A percentile compares a stretch with the other conserved stretches of the same genome.
phyloP scores from a whole-genome alignment of 2,329 filamentous ascomycete genomes.

The Coniosporium tulheliwenetii region DNA sequence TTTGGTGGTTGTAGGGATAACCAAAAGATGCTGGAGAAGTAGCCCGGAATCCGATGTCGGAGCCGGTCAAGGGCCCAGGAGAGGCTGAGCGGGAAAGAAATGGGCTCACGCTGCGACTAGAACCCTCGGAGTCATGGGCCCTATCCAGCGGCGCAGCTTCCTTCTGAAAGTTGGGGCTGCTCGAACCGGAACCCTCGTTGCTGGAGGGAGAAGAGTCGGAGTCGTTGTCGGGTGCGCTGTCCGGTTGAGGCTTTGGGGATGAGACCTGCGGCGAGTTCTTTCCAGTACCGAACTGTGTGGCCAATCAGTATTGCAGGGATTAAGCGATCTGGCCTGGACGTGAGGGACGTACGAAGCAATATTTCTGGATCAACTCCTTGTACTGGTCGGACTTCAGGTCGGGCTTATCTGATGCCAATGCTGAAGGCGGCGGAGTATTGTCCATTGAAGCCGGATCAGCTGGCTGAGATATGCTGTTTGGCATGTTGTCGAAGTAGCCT shows the following conservation, averaged over 20 bases:
- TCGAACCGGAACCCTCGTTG: conserved; percentile 3
- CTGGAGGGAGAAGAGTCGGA: conserved; percentile 2
- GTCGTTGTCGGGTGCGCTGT: conserved; percentile 3
- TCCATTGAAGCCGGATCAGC: too few species aligned
- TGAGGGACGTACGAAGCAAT: conserved; percentile 90
- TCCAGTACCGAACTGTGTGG: conserved; percentile 5
- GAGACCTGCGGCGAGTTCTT: neutral
- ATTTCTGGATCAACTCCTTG: conserved; percentile 94
- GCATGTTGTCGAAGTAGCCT: conserved; percentile 7
- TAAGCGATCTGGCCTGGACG: conserved; percentile 13
- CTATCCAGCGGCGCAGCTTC: conserved; percentile 13
- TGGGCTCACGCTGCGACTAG: conserved; percentile 8
- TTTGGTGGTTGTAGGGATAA: conserved; percentile 14
- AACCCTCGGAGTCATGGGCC: conserved; percentile 8
- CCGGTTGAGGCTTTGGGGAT: conserved; percentile 2
- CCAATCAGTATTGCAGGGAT: conserved; percentile 21
- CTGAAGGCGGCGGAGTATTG: conserved; percentile 17
- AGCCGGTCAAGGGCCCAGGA: conserved; percentile 11
- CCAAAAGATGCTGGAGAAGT: conserved; percentile 18
- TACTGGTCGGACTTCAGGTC: conserved; percentile 78
- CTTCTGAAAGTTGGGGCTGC: conserved; percentile 5
- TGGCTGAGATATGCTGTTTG: too few species aligned
- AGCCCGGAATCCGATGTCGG: conserved; percentile 9
- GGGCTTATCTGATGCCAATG: conserved; percentile 44
- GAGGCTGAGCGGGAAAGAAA: conserved; percentile 16